Base-by-base conservation (phyloP, 2,329 filamentous ascomycete species). In the Aspergillus fumigatiaffinis region DNA sequence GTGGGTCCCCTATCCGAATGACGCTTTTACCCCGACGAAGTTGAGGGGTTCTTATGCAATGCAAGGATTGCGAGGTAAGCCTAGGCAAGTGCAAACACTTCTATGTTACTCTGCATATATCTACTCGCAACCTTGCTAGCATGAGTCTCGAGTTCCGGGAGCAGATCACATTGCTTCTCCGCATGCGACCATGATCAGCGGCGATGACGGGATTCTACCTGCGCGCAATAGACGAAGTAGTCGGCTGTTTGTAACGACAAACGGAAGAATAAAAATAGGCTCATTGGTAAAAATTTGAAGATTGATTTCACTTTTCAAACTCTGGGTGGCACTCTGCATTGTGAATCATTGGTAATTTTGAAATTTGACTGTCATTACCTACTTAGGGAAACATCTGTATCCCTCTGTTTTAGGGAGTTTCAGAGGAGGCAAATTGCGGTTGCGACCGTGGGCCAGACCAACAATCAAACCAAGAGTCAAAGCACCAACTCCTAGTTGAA, bases 121-220 rank as follows among this genome's bases (percentile, higher is more conserved):
- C 2, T 17, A n/a, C 32, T 38, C 32, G 32, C 14, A 17, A 38
- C 32, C 14, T 38, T 38, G 17, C 32, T 17, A 38, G 32, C 32
- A 38, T 17, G 14, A 38, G 14, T 35, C 5, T 38, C 32, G 32
- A 38, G 32, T 38, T 17, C 32, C 14, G 32, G 32, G 32, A 17
- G 14, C 42, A 23, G 20, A 38, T 38, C 32, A 17, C 32, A 17
- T 50, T 51, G 29, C 7, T 51, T 51, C 50, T 51, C 50, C 50
- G 32, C 50, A 51, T 51, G 50, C 50, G 50, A 51, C 50, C 50
- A 25, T 25, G 48, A 50, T 50, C 48, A 10, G 25, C 48, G 32
- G 14, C 5, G 32, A 35, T 7, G 32, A 38, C 32, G 42, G 42
- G 42, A 23, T 46, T 21, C 21, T 23, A 12, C 42, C 41, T 46